Base-by-base conservation (phyloP, 257 asterid genomes). In the Ajuga chamaepitys region DNA sequence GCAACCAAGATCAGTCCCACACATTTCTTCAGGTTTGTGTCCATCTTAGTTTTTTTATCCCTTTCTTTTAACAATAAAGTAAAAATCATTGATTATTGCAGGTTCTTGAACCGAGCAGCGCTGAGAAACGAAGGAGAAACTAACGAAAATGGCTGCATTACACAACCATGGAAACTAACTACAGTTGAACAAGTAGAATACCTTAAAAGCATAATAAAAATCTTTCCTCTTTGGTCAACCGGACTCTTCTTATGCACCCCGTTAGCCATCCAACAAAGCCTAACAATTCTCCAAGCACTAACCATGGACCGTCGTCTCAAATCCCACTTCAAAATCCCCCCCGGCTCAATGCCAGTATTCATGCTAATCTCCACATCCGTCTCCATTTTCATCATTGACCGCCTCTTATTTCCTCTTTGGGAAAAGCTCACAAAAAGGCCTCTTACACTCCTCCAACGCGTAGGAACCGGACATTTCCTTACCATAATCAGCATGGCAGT, bases 51-150 rank as follows among this genome's bases (percentile, higher is more conserved):
- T 9, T 10, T 13, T 14, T 8, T n/a, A n/a, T n/a, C n/a, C n/a
- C n/a, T n/a, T n/a, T n/a, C n/a, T n/a, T n/a, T n/a, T n/a, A n/a
- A n/a, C n/a, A n/a, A n/a, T n/a, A n/a, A n/a, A n/a, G n/a, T n/a
- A n/a, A n/a, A n/a, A n/a, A n/a, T n/a, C n/a, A n/a, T n/a, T n/a
- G n/a, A n/a, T n/a, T n/a, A n/a, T 13, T 9, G 46, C 72, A 84
- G 96, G 81, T 89, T 85, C 63, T 70, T 89, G 60, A 87, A 87
- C 71, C 80, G 84, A 6, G 95, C 95, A 58, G 85, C 95, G 10
- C 44, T 81, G 57, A 67, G 42, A 72, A 75, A 66, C 1, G 85
- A 70, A 55, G 79, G 72, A 37, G 83, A 74, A 50, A 62, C 58
- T 9, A 44, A 14, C 4, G 14, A 74, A 42, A 70, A 73, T 2